These are phyloP conservation scores for Hygrocybe coccinea DNA, from an alignment of 768 basidiomycete species.

Conservation along the genomic window DNA sequence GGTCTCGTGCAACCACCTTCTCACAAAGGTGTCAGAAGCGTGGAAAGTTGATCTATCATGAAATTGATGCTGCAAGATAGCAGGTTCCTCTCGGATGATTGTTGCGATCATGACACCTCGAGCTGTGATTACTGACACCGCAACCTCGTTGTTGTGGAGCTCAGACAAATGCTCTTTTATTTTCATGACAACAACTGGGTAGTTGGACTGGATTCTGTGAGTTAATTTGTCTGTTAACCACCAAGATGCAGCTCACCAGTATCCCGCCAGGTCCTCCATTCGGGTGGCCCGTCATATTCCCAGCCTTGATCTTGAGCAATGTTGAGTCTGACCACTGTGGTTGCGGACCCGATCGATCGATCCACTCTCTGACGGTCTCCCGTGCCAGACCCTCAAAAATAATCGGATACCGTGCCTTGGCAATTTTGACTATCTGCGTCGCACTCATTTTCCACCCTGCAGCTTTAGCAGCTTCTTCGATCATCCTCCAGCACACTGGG, in stretches of 20 bases:
- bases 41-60: constrained; percentile 17
- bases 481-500: constrained; percentile 6
- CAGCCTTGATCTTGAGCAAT: not conserved
- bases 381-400: constrained; percentile 2
- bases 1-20: constrained; percentile 21
- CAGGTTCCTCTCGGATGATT: constrained; percentile 7
- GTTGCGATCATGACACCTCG: constrained; percentile 23
- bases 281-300: constrained; percentile 10
- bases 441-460: not conserved
- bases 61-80: constrained; percentile 6
- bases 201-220: not conserved
- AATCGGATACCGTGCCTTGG: constrained; percentile 1
- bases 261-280: constrained; percentile 10
- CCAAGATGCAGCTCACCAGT: constrained; percentile 7
- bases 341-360: not conserved
- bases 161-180: constrained; percentile 9
- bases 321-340: constrained; percentile 2
- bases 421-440: not conserved
- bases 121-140: constrained; percentile 16
- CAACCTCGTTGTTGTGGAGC: constrained; percentile 15
- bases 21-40: constrained; percentile 21
- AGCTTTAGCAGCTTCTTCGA: not conserved
- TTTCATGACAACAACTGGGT: constrained; percentile 13
- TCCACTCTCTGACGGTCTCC: constrained; percentile 1
- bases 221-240: not conserved